Base-by-base conservation (phyloP, 805 yeast genomes). In the Gaillardinia entomophila region DNA sequence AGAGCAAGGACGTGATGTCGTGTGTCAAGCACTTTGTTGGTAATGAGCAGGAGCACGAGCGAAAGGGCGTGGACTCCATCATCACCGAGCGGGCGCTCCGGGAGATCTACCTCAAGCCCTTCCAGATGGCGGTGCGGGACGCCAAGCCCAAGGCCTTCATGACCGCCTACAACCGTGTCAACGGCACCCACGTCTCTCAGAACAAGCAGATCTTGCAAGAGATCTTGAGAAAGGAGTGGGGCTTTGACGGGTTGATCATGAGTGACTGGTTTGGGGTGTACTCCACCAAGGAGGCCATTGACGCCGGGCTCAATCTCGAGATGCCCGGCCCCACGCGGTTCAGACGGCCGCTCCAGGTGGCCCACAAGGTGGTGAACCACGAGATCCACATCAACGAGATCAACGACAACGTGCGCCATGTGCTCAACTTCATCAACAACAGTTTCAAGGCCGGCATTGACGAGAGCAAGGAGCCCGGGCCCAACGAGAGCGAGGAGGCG, bases 261-360 rank as follows among this genome's bases (percentile, higher is more conserved):
- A 71, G 79, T 18, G 85, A 78, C 53, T 78, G 84, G 84, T 71
- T 47, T 47, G 85, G 84, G 16, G 63, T 68, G 7, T 76, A 71
- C 49, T 62, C 77, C 12, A 55, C 57, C 24, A 60, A 58, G 27
- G 68, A 62, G 27, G 45, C 79, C 11, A 49, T 77, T 29, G 62
- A 67, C 26, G 73, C 74, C 23, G 83, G 84, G 6, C 56, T 79
- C 34, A 79, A 77, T 47, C 57, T 79, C 43, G 85, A 79, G 51
- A 75, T 76, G 81, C 85, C 85, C 1, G 85, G 84, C 24, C 74
- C 77, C 13, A 57, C 77, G 3, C 53, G 68, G 28, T 66, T 65
- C 51, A 51, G 78, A 57, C 56, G 68, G 41, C 54, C 54, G 2
- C 53, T 53, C 18, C 53, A 63, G 10, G 53, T 74, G 12, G 38